Evolutionary conservation across 2,329 filamentous ascomycete genomes (phyloP).

Genomic region (Blastomyces emzantsi): DNA sequence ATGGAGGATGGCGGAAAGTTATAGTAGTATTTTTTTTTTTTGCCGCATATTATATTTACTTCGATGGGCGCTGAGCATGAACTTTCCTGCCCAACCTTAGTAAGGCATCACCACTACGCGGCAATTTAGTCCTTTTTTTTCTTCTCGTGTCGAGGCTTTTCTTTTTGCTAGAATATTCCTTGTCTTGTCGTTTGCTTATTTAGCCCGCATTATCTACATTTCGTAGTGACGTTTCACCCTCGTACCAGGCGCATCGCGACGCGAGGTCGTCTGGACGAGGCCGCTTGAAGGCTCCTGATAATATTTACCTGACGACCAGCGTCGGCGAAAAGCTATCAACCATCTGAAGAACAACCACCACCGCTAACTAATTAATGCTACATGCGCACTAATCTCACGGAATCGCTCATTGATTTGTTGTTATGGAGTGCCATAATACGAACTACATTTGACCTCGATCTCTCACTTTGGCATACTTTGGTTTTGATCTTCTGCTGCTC

Average conservation of each 20-base stretch:
- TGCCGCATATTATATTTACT: background rate
- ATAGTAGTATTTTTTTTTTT: background rate
- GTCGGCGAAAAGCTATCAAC: no score
- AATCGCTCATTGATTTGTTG: background rate
- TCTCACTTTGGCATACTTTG: background rate
- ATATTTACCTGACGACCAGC: no score
- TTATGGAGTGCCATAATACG: background rate
- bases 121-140: background rate
- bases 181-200: background rate
- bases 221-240: background rate
- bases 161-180: background rate
- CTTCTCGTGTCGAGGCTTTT: background rate
- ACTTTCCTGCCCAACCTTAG: conserved; percentile 4
- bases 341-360: background rate
- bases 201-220: background rate
- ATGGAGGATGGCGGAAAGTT: background rate
- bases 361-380: background rate
- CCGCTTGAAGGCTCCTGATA: no score
- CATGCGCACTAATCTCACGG: background rate
- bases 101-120: background rate
- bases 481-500: background rate
- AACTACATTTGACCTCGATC: background rate
- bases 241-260: background rate
- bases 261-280: no score
- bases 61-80: background rate